Evolutionary conservation across 2,329 filamentous ascomycete genomes (phyloP), one percentile per base, ranked within the genome.

Genomic region (Leptodontidium sp.): DNA sequence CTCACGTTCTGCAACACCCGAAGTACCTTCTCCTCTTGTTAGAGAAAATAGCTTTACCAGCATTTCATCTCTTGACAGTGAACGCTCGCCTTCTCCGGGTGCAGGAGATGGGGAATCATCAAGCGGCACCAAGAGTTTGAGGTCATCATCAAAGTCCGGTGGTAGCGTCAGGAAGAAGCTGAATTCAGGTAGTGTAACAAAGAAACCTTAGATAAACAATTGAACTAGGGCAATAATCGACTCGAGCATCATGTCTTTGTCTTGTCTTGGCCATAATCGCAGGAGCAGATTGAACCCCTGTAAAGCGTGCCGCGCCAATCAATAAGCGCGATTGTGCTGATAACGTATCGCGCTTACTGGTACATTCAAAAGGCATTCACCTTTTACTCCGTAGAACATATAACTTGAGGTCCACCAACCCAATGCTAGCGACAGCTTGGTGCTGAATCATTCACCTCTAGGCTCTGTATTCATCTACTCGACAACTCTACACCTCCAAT

Each of bases 21-120:
- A 78, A 21, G 72, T 77, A 3, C 75, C 64, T 55, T 77, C 75
- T 40, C 77, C 76, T 3, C 64, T 78, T 26, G 70, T 75, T 4
- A 71, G 75, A 64, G 72, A 77, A 61, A 77, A 75, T 50, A 78
- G 77, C 62, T 73, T 74, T 61, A 75, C 73, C 0, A 77, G 76
- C 68, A 66, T 75, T 14, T 77, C 75, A 21, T 78, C 76, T 32
- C 62, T 72, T 49, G 77, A 77, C 38, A 77, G 71, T 59, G 76
- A 78, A n/a, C 70, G 70, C 12, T 63, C 74, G 49, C 43, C 50
- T 8, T 72, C 74, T 5, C 70, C 75, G n/a, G 64, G 45, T 35
- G 49, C 53, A 35, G 69, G 64, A 26, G 75, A 77, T 50, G 68
- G 65, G 7, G 73, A 75, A 61, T 68, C 70, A 35, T 58, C 59